A percentile compares a stretch with the other conserved stretches of the same genome.
Evolutionary conservation across 129 eudicot species (phyloP).

Genomic region (Oenanthe sinensis): DNA sequence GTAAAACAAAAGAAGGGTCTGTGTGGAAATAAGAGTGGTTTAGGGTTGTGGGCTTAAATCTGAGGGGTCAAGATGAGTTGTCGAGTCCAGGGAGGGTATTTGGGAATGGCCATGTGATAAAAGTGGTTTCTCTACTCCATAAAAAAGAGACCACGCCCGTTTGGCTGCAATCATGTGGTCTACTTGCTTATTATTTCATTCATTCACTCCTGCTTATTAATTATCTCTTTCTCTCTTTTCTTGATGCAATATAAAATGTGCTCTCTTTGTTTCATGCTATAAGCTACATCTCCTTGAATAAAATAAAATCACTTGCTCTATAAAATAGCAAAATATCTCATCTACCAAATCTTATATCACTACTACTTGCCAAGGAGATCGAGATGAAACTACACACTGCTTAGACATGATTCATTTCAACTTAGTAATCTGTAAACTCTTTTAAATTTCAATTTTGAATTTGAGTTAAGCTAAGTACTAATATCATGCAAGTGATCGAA

Average conservation of each 20-base stretch:
- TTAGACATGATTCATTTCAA: neutral
- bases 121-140: constrained; percentile 45
- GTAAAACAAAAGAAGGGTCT: neutral
- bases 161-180: constrained; percentile 80
- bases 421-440: neutral
- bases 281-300: neutral
- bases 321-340: neutral
- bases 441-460: no score
- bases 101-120: constrained; percentile 49
- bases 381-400: neutral
- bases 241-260: neutral
- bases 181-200: constrained; percentile 54
- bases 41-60: constrained; percentile 11
- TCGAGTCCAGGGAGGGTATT: constrained; percentile 16
- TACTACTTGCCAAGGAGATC: neutral
- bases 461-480: neutral
- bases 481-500: neutral
- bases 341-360: neutral
- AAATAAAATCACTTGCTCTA: no score
- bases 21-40: constrained; percentile 18
- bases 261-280: neutral
- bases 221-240: constrained; percentile 8
- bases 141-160: constrained; percentile 89
- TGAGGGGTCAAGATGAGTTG: constrained; percentile 28
- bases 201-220: constrained; percentile 32